phyloP scores from a whole-genome alignment of 495 filamentous ascomycete species.

The Aspergillus baeticus region DNA sequence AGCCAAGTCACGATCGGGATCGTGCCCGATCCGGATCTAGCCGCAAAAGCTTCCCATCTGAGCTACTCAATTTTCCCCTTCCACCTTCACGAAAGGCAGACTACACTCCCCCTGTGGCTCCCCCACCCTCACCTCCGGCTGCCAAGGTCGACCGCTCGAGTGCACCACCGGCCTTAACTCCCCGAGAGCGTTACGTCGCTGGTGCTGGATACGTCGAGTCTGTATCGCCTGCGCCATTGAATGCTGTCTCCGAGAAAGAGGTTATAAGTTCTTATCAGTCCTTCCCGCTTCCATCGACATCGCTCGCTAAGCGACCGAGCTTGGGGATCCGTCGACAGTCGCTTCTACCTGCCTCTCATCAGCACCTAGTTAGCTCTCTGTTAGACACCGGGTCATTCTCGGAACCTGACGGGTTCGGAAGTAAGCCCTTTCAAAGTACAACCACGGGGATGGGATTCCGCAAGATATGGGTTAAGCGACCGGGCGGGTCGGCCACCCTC shows the following conservation, averaged over 20 bases:
- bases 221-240: conserved; percentile 32
- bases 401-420: conserved; percentile 23
- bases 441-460: conserved; percentile 51
- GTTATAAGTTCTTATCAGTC: conserved; percentile 22
- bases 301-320: conserved; percentile 38
- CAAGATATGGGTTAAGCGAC: conserved; percentile 93
- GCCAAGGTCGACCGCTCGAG: conserved; percentile 3
- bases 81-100: conserved; percentile 13
- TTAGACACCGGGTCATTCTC: conserved; percentile 32
- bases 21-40: conserved; percentile 8
- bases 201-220: conserved; percentile 14
- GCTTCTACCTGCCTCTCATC: conserved; percentile 45
- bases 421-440: conserved; percentile 19
- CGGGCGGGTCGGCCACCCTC: conserved; percentile 79
- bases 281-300: conserved; percentile 18
- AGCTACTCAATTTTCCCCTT: conserved; percentile 16
- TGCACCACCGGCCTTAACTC: conserved; percentile 24
- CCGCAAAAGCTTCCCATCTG: conserved; percentile 16
- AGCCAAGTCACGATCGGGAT: conserved; percentile 8
- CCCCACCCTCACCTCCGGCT: conserved; percentile 23
- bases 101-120: conserved; percentile 11
- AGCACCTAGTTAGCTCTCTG: conserved; percentile 43
- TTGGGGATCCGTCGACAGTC: conserved; percentile 50
- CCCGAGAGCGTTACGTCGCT: conserved; percentile 12
- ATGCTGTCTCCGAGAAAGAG: conserved; percentile 31